Evolutionary conservation across 176 grass and related monocot genomes (phyloP), one percentile per base, ranked within the genome.

Genomic region (Thalia dealbata): DNA sequence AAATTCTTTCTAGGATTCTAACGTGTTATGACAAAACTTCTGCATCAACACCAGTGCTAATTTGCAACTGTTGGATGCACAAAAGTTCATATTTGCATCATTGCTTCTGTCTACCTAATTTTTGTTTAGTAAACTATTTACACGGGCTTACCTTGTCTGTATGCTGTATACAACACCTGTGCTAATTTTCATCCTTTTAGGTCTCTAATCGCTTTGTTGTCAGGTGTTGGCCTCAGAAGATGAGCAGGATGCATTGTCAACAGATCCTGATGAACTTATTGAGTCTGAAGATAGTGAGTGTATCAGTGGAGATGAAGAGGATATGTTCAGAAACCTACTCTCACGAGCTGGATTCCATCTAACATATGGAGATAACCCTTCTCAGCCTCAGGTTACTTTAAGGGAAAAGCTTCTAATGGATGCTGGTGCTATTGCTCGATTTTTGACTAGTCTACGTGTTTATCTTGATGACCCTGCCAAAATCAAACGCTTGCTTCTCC

Each of bases 211-310:
- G 41, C 38, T 82, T 32, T 24, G 22, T 63, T 85, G 29, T 46
- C 70, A 96, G 93, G 95, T 92, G 63, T 91, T 88, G 52, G 90
- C 95, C 74, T 93, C 89, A 75, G 95, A 97, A 74, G 83, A 97
- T 72, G 95, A 97, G 61, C 85, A 84, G 70, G 95, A 91, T 82
- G 95, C 86, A 69, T 76, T 92, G 76, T 92, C 90, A 46, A 91
- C 90, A 29, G 82, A 95, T 44, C 82, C 84, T 61, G 87, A 91
- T 83, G 95, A 91, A 71, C 87, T 87, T 71, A 80, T 88, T 58
- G 85, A 89, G 59, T 91, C 83, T 82, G 95, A 92, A 75, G 84
- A 90, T 56, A 89, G 80, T 25, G 80, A 89, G 50, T 80, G 73
- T 84, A 82, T 86, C 75, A 92, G 81, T 82, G 85, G 86, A 4